These are phyloP conservation scores for Antitrichia curtipendula DNA, from an alignment of 225 moss, liverwort and hornwort genomes.

Conservation along the genomic window DNA sequence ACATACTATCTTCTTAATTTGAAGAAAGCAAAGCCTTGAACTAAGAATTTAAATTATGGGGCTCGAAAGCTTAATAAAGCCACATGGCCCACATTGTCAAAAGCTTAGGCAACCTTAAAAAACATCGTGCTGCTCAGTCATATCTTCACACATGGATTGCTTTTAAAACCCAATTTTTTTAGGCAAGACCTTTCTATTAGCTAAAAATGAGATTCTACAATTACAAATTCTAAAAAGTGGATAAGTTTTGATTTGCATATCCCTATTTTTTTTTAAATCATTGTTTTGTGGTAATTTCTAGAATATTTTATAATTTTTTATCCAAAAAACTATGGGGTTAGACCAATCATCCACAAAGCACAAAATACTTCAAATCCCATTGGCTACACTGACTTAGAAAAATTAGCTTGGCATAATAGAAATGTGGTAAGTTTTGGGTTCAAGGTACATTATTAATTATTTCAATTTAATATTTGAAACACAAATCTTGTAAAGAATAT, in stretches of 20 bases:
- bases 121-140: background rate
- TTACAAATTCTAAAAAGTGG: background rate
- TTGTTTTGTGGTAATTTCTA: background rate
- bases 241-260: background rate
- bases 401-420: background rate
- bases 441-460: background rate
- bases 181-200: background rate
- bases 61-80: no score
- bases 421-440: background rate
- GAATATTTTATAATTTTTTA: background rate
- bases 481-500: background rate
- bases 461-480: no score
- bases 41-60: background rate
- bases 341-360: accelerated
- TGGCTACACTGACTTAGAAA: background rate
- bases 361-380: background rate
- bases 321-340: accelerated
- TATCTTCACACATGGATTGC: background rate
- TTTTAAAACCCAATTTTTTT: background rate
- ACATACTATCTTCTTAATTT: background rate
- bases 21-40: no score
- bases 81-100: no score
- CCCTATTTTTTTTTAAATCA: accelerated
- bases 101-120: background rate
- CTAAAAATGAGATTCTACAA: background rate